phyloP scores from a whole-genome alignment of 352 stramenopile genomes.

The Phytopythium chamaehyphon region DNA sequence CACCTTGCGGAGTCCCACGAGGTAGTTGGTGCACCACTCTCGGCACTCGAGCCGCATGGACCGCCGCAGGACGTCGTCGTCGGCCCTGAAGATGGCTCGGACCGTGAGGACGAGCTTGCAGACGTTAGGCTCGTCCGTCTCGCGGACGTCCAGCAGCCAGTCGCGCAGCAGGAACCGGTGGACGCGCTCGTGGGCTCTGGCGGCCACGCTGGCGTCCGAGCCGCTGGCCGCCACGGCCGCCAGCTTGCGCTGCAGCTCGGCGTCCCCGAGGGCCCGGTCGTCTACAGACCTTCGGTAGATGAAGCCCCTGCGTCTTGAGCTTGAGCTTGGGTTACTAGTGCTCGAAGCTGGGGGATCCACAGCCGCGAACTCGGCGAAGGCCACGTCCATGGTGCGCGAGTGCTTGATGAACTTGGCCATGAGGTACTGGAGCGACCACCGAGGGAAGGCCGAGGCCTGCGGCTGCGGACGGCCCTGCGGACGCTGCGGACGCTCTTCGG shows the following conservation, averaged over 20 bases:
- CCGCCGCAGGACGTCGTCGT: conserved; percentile 7
- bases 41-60: conserved; percentile 47
- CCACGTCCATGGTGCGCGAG: conserved; percentile 51
- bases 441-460: conserved; percentile 35
- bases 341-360: conserved; percentile 14
- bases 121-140: conserved; percentile 49
- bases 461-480: conserved; percentile 22
- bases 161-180: conserved; percentile 59
- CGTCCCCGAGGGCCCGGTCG: conserved; percentile 34
- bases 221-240: conserved; percentile 40
- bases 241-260: conserved; percentile 34
- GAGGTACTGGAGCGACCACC: conserved; percentile 67
- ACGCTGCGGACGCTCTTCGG: conserved; percentile 19
- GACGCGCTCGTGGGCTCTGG: conserved; percentile 5
- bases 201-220: conserved; percentile 13
- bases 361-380: conserved; percentile 58
- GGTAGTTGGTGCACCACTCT: conserved; percentile 54
- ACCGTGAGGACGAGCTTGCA: conserved; percentile 74
- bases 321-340: conserved; percentile 14
- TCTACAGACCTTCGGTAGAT: conserved; percentile 77
- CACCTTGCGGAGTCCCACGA: conserved; percentile 48
- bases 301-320: conserved; percentile 37
- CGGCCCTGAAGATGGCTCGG: conserved; percentile 43
- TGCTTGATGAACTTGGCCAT: conserved; percentile 59
- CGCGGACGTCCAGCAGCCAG: conserved; percentile 63